Conservation (phyloP, 1,284 basidiomycete species). For the Malassezia sympodialis region DNA sequence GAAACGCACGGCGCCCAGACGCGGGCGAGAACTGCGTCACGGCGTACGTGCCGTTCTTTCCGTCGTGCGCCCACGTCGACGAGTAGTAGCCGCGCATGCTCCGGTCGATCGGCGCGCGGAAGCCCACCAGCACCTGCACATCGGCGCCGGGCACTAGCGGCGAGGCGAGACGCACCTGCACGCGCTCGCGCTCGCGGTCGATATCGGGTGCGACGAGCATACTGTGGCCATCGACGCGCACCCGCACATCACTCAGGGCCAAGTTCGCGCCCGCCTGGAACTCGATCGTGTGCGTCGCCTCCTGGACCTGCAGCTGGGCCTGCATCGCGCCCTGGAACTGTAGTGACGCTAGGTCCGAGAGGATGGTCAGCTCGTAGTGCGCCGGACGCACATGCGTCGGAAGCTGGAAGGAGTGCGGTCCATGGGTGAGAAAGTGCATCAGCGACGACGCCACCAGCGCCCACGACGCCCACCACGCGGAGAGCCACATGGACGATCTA, state of each 20-base stretch:
- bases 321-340: slow-evolving; percentile 67
- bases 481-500: neutral
- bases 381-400: slow-evolving; percentile 63
- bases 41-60: slow-evolving; percentile 46
- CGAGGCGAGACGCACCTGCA: slow-evolving; percentile 13
- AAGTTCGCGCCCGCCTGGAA: slow-evolving; percentile 55
- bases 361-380: slow-evolving; percentile 71
- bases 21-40: slow-evolving; percentile 59
- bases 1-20: slow-evolving; percentile 57
- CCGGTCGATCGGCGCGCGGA: slow-evolving; percentile 19
- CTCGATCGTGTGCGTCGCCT: slow-evolving; percentile 52
- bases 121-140: slow-evolving; percentile 18
- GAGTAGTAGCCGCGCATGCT: slow-evolving; percentile 25
- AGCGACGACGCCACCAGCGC: neutral
- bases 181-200: slow-evolving; percentile 22
- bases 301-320: slow-evolving; percentile 62
- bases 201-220: slow-evolving; percentile 51
- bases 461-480: neutral
- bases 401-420: slow-evolving; percentile 56
- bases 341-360: slow-evolving; percentile 62
- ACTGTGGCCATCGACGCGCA: slow-evolving; percentile 57
- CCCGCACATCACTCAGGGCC: slow-evolving; percentile 58
- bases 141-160: slow-evolving; percentile 14
- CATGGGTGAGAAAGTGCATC: neutral
- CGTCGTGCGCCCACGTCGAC: slow-evolving; percentile 40